Evolutionary conservation across 106 monocot genomes (phyloP).

Genomic region (Dioscorea zingiberensis): DNA sequence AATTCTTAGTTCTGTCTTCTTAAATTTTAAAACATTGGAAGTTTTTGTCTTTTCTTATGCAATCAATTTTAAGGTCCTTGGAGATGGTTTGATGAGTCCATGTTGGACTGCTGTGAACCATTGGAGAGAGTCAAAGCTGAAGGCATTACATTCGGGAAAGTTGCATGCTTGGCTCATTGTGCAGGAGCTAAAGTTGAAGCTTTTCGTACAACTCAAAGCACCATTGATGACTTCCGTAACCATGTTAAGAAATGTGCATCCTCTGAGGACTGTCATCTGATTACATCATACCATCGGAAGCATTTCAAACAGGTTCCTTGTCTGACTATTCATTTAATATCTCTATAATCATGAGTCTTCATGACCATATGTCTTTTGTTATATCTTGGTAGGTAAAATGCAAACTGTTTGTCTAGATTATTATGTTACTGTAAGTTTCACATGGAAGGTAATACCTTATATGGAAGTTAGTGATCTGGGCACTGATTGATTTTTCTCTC

Average conservation of each 20-base stretch:
- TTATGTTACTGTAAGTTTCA: too few species aligned
- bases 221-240: constrained; percentile 68
- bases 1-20: too few species aligned
- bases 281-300: constrained; percentile 71
- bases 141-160: constrained; percentile 89
- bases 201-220: constrained; percentile 58
- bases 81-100: constrained; percentile 97
- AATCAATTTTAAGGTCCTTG: constrained; percentile 40
- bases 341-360: too few species aligned
- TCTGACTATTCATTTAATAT: too few species aligned
- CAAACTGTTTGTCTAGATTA: too few species aligned
- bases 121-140: constrained; percentile 81
- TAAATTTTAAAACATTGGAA: too few species aligned
- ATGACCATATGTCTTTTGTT: too few species aligned
- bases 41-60: neutral
- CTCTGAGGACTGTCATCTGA: constrained; percentile 79
- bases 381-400: too few species aligned
- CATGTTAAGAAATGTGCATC: constrained; percentile 63
- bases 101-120: constrained; percentile 97
- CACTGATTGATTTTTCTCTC: too few species aligned
- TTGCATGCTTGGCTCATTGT: constrained; percentile 89
- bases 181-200: constrained; percentile 88
- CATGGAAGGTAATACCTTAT: too few species aligned
- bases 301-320: constrained; percentile 70
- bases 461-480: too few species aligned